Percentiles rank a stretch among this genome's conserved stretches.
These are phyloP conservation scores for Micractinium sp. DNA, from an alignment of 139 green algal species.

Conservation along the genomic window DNA sequence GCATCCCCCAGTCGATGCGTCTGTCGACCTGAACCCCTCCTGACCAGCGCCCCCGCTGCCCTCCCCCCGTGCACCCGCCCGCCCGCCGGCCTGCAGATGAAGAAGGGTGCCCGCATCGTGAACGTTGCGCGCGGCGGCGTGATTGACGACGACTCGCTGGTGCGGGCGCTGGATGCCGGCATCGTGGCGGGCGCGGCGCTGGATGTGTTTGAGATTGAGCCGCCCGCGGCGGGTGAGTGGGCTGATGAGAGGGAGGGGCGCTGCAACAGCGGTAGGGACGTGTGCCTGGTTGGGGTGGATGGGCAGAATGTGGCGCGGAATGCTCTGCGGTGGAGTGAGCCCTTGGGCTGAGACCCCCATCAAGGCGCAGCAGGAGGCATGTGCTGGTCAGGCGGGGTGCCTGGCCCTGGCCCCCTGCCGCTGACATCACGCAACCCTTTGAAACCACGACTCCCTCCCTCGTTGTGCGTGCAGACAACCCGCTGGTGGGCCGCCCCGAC, in stretches of 20 bases:
- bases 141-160: constrained; percentile 90
- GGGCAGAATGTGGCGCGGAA: too few relatives aligned
- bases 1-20: background rate
- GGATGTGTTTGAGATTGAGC: constrained; percentile 90
- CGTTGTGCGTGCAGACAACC: constrained; percentile 57
- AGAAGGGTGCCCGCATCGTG: constrained; percentile 90
- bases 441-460: background rate
- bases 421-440: background rate
- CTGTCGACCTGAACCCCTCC: background rate
- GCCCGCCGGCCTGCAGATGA: constrained; percentile 59
- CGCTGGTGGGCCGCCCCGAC: constrained; percentile 79
- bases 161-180: constrained; percentile 81
- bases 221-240: background rate
- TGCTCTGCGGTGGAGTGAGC: too few relatives aligned
- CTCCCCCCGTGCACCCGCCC: background rate
- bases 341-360: too few relatives aligned
- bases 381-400: too few relatives aligned
- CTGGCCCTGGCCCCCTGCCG: background rate
- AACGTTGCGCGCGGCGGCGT: constrained; percentile 96
- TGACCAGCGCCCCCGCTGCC: background rate
- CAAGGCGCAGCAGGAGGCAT: too few relatives aligned
- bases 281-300: background rate
- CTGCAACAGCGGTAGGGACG: background rate
- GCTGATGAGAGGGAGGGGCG: too few relatives aligned
- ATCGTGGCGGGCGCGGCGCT: constrained; percentile 75